These are phyloP conservation scores for Stephania cephalantha DNA, from an alignment of 164 flowering plant species.

Conservation along the genomic window DNA sequence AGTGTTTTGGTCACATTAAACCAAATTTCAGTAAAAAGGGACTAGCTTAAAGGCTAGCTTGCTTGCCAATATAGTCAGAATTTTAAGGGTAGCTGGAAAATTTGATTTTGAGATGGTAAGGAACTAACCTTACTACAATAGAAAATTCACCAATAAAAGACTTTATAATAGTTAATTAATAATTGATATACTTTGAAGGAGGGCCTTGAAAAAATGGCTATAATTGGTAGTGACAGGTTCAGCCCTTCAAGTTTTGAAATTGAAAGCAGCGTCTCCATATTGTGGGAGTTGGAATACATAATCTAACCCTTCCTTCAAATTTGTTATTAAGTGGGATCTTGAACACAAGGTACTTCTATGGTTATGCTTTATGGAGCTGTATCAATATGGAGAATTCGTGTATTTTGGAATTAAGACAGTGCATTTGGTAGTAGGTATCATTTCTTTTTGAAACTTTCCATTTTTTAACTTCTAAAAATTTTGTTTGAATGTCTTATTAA, in stretches of 20 bases:
- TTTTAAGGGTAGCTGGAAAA: neutral
- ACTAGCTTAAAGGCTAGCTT: neutral
- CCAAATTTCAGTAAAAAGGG: neutral
- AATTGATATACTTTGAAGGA: neutral
- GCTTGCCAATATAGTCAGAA: neutral
- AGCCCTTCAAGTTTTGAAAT: neutral
- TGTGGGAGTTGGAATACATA: neutral
- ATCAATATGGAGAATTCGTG: too few species aligned
- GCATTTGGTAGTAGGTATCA: too few species aligned
- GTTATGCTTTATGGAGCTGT: neutral
- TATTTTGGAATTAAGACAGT: too few species aligned
- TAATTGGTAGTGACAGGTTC: neutral
- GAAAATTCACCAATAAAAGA: neutral
- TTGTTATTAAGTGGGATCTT: neutral
- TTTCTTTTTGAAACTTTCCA: neutral
- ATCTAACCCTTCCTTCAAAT: neutral
- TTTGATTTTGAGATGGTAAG: neutral
- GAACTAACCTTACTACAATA: neutral
- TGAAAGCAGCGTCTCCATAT: neutral
- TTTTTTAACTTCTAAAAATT: neutral
- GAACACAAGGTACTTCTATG: neutral
- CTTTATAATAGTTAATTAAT: too few species aligned
- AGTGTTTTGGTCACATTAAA: neutral
- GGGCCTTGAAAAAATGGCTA: neutral
- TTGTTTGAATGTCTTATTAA: neutral